phyloP scores from a whole-genome alignment of 441 rosid species.

The Pelargonium cotyledonis region DNA sequence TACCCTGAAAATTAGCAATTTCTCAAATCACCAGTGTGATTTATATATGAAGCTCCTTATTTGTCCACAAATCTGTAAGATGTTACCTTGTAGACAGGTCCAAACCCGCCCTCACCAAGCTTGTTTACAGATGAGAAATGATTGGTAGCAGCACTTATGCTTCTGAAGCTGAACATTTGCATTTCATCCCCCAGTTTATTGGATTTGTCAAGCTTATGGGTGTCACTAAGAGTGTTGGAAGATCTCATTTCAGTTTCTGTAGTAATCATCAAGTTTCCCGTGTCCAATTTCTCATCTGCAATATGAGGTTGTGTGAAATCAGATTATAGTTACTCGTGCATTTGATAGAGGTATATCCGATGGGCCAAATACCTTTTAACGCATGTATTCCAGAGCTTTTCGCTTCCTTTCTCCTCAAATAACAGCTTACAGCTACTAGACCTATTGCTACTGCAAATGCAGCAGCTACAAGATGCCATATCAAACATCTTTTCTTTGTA shows the following conservation, averaged over 20 bases:
- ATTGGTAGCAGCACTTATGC: not conserved
- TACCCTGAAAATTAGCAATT: not conserved
- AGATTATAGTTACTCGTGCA: not conserved
- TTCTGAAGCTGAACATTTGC: not conserved
- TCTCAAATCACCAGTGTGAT: too few relatives aligned
- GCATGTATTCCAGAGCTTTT: too few relatives aligned
- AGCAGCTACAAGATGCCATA: too few relatives aligned
- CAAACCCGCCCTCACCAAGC: constrained; percentile 5
- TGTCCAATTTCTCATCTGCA: not conserved
- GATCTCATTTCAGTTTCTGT: not conserved
- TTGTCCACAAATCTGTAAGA: too few relatives aligned
- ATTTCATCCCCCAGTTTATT: not conserved
- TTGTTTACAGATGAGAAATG: not conserved
- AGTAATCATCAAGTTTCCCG: not conserved
- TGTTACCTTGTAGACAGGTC: too few relatives aligned
- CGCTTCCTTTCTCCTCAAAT: too few relatives aligned
- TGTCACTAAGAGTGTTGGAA: not conserved
- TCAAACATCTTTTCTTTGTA: too few relatives aligned
- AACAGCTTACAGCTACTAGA: too few relatives aligned
- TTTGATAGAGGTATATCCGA: not conserved
- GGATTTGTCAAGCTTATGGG: not conserved
- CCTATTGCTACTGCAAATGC: too few relatives aligned
- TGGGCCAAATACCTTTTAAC: too few relatives aligned
- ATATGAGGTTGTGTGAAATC: not conserved
- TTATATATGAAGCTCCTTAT: too few relatives aligned